Evolutionary conservation across 2,329 filamentous ascomycete genomes (phyloP), one percentile per base, ranked within the genome.

Genomic region (Pseudocercospora cruenta): DNA sequence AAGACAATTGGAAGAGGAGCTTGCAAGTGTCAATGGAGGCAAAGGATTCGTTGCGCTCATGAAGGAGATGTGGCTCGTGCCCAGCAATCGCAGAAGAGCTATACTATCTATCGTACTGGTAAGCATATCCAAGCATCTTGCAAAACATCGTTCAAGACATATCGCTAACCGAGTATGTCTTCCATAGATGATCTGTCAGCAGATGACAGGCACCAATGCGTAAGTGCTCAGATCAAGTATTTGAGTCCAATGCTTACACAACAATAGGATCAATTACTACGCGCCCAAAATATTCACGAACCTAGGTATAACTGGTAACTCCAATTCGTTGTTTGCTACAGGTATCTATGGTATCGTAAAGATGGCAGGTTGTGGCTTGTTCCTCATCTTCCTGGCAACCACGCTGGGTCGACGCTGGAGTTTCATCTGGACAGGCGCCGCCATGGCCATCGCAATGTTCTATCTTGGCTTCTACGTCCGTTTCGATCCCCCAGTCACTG

Each of bases 391-490:
- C 59, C 33, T 57, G 10, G 60, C 60, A 6, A 53, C 58, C 24
- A 58, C 60, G 14, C 53, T 63, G 1, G 90, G 90, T 21, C 85
- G 90, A 64, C 92, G 92, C 78, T 78, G 80, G 36, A 78, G 82
- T 2, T 78, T 85, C 6, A 24, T 73, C 54, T 73, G 70, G 71
- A 72, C 60, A 82, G 88, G 74, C 71, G 21, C 73, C 82, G 1
- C 66, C 83, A 83, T 85, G 79, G 87, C 83, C 9, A 68, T 83
- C 12, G 83, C 85, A 67, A 89, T 91, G 86, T 86, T 88, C 76
- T 88, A 91, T 73, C 87, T 91, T 65, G 90, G 88, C n/a, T 82
- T 90, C 62, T 91, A 91, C 72, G 86, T 90, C 61, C 83, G 88
- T 43, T 84, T 88, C 63, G 80, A 84, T 65, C 86, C 87, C 0